Evolutionary conservation across 257 asterid genomes (phyloP).

Genomic region (Solanum ahanhuiri): DNA sequence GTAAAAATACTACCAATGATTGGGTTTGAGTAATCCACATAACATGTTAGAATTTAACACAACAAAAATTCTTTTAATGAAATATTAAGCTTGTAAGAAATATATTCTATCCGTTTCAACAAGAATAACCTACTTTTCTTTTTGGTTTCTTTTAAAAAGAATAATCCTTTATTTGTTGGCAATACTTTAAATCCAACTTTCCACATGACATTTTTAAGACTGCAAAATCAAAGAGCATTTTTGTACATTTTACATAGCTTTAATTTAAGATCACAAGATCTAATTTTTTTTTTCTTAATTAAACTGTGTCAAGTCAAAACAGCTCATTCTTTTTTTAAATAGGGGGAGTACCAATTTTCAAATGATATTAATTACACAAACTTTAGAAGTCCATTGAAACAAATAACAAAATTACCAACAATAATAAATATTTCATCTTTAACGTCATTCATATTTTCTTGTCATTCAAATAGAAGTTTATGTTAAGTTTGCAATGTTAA

Average conservation of each 20-base stretch:
- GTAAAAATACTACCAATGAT: not conserved
- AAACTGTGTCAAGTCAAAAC: not conserved
- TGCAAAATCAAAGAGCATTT: no score
- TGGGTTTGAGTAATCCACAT: no score
- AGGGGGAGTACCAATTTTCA: not conserved
- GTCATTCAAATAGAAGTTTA: not conserved
- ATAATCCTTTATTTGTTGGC: not conserved
- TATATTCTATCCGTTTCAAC: no score
- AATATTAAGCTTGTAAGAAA: not conserved
- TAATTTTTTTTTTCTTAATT: no score
- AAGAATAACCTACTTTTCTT: not conserved
- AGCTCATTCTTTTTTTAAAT: not conserved
- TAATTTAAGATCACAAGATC: no score
- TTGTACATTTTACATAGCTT: not conserved
- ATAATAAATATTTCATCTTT: not conserved
- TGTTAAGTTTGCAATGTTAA: not conserved
- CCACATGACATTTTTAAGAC: not conserved
- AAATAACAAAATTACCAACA: not conserved
- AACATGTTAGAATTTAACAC: not conserved
- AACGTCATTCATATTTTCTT: not conserved
- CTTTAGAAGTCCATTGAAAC: not conserved
- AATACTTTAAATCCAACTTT: no score
- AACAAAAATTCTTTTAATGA: not conserved
- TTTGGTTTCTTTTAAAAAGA: not conserved
- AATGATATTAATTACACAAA: not conserved